Evolutionary conservation across 371 early-diverging fungal genomes (phyloP).

Genomic region (Thermomucor indicae-seudaticae): DNA sequence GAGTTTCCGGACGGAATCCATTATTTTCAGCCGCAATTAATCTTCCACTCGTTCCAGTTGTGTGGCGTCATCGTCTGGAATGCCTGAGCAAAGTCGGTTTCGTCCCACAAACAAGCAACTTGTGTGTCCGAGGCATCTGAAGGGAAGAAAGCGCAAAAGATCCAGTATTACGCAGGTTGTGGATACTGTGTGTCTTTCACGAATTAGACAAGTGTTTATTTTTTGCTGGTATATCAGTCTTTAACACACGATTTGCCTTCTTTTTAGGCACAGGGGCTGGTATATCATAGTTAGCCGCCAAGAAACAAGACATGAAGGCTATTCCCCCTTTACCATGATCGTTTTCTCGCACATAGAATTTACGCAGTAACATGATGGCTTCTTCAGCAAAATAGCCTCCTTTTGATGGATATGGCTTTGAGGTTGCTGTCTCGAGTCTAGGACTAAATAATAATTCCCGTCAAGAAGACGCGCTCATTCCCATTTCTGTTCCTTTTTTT

Average conservation of each 20-base stretch:
- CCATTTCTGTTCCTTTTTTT: no score
- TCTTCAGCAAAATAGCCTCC: conserved; percentile 77
- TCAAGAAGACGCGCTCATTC: not conserved
- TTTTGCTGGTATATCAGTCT: conserved; percentile 45
- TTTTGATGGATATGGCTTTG: conserved; percentile 53
- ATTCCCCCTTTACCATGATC: conserved; percentile 55
- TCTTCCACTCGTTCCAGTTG: no score
- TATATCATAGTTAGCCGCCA: not conserved
- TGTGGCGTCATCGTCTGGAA: no score
- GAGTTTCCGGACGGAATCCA: no score
- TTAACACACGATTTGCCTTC: conserved; percentile 75
- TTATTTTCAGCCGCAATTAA: no score
- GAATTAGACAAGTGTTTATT: no score
- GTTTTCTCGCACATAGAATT: conserved; percentile 92
- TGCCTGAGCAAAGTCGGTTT: no score
- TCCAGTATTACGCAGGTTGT: no score
- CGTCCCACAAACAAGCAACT: no score
- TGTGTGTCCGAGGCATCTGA: no score
- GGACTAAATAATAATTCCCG: conserved; percentile 3
- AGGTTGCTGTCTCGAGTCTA: conserved; percentile 22
- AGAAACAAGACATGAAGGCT: not conserved
- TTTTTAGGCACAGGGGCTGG: conserved; percentile 86
- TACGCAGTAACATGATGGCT: conserved; percentile 80
- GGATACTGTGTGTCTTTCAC: no score
- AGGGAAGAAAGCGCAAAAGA: no score